A percentile compares a stretch with the other conserved stretches of the same genome.
phyloP scores from a whole-genome alignment of 2,329 filamentous ascomycete genomes.

The Thielaviopsis euricoi region DNA sequence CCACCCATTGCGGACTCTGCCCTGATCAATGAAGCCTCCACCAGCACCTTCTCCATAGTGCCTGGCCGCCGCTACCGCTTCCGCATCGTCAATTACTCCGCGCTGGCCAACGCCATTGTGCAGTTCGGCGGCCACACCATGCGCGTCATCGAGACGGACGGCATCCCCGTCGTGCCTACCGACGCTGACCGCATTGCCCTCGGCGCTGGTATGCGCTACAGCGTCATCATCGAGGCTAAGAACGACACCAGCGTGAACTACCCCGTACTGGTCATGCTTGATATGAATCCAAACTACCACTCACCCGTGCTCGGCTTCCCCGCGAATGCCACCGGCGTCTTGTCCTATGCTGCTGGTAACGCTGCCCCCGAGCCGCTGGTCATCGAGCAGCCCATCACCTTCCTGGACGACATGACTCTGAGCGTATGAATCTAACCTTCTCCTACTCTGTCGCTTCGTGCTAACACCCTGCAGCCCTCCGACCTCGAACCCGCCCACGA shows the following conservation, averaged over 20 bases:
- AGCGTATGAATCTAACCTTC: conserved; percentile 18
- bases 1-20: conserved; percentile 36
- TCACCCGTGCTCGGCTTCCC: conserved; percentile 17
- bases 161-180: conserved; percentile 22
- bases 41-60: conserved; percentile 11
- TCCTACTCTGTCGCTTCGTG: too few species aligned
- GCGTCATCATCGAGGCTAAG: conserved; percentile 27
- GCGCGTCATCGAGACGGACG: conserved; percentile 29
- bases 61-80: conserved; percentile 26
- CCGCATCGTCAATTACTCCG: conserved; percentile 29
- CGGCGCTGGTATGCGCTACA: conserved; percentile 28
- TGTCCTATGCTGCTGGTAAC: conserved; percentile 22
- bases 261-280: conserved; percentile 27
- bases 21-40: conserved; percentile 32
- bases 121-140: conserved; percentile 28
- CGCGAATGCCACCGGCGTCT: conserved; percentile 27
- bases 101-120: conserved; percentile 26
- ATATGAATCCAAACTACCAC: conserved; percentile 24
- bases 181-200: conserved; percentile 24
- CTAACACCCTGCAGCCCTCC: conserved; percentile 29
- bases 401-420: conserved; percentile 59
- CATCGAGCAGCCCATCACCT: conserved; percentile 38
- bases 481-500: conserved; percentile 36
- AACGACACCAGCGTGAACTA: conserved; percentile 24
- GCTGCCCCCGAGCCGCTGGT: conserved; percentile 16